Evolutionary conservation across 2,329 filamentous ascomycete species (phyloP).

Genomic region (Emmonsia crescens): DNA sequence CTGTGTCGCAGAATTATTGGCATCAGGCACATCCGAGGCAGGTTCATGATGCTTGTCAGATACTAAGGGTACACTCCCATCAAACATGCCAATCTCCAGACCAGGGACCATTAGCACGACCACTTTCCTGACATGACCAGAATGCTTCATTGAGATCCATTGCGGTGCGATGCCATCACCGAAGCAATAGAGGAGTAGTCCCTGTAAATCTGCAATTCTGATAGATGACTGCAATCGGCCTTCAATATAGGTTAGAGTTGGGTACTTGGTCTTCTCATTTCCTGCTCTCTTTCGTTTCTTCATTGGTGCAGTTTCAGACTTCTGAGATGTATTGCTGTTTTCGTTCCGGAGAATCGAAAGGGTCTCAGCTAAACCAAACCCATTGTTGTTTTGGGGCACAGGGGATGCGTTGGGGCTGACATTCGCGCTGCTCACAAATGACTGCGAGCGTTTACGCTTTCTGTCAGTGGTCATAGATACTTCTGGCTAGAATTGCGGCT

Average conservation of each 20-base stretch:
- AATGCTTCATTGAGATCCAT: conserved; percentile 51
- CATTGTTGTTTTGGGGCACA: conserved; percentile 7
- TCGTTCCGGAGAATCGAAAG: background rate
- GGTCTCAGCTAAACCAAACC: conserved; percentile 3
- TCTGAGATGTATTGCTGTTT: background rate
- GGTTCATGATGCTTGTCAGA: conserved; percentile 19
- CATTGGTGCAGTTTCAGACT: conserved; percentile 11
- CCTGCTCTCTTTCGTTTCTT: conserved; percentile 28
- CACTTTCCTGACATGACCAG: conserved; percentile 54
- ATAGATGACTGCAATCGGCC: conserved; percentile 46
- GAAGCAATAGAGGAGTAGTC: conserved; percentile 49
- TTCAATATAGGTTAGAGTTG: conserved; percentile 42
- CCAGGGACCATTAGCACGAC: conserved; percentile 89
- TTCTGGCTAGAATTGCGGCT: background rate
- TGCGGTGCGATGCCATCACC: conserved; percentile 52
- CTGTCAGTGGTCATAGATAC: conserved; percentile 16
- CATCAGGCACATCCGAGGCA: conserved; percentile 12
- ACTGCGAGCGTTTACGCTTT: conserved; percentile 26
- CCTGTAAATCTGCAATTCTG: conserved; percentile 48
- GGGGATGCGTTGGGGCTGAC: conserved; percentile 16
- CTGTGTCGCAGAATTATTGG: conserved; percentile 1
- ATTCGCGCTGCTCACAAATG: conserved; percentile 14
- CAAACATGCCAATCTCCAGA: conserved; percentile 82
- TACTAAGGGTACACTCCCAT: conserved; percentile 37
- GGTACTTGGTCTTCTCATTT: conserved; percentile 40